Base-by-base conservation (phyloP, 75 land plant species). In the Chamaecyparis obtusa region DNA sequence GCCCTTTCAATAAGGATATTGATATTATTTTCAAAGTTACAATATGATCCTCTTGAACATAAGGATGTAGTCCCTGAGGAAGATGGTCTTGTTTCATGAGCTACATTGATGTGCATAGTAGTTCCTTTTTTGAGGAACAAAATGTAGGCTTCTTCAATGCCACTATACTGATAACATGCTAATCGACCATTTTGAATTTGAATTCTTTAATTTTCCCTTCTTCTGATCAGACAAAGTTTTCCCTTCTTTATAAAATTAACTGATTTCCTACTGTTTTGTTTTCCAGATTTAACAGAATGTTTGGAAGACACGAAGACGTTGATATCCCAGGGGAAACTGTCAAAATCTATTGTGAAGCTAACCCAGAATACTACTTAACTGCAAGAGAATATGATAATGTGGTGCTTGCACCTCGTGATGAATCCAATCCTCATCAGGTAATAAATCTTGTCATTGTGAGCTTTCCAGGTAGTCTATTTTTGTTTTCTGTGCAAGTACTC, bases 331-430 rank as follows among this genome's bases (percentile, higher is more conserved):
- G 84, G 83, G 85, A 88, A 46, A 39, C 54, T 54, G 88, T 88
- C 49, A 87, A 72, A 60, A 88, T 88, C 15, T 88, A n/a, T 35
- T 88, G 89, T 35, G 89, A 87, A 30, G 89, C 89, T 33, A 76
- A 87, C 36, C 89, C 89, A 13, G 60, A 88, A 35, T 88, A 46
- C 89, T 60, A 71, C 44, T 46, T 88, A 48, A 88, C 89, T n/a
- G 83, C 79, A 35, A 87, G 36, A 51, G 89, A 56, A 60, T 37
- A 88, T 39, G 57, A 56, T 43, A 44, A 86, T 85, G 89, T 88
- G 37, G 85, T 55, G 17, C 88, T 88, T 86, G 16, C 72, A 35
- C 88, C 88, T 56, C 89, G 88, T 11, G 51, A 88, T 57, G 88
- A 86, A 41, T 86, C 87, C 16, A 67, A 88, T 86, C 87, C 87